phyloP scores from a whole-genome alignment of 164 flowering plant species.

The Nymphaea thermarum region DNA sequence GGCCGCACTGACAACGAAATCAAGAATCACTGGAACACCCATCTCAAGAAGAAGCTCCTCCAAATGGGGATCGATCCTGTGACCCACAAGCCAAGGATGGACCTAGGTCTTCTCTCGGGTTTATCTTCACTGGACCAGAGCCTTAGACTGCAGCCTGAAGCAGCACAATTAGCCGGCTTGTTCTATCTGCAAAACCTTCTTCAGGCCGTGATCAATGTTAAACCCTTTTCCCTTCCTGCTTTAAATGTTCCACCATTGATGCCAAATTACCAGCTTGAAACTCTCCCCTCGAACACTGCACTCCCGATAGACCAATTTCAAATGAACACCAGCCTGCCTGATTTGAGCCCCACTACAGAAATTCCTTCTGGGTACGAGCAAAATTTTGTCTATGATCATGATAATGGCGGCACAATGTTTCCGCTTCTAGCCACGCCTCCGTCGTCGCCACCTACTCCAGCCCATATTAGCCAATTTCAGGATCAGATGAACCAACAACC shows the following conservation, averaged over 20 bases:
- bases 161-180: slow-evolving; percentile 1
- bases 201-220: not conserved
- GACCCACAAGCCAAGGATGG: slow-evolving; percentile 4
- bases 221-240: not conserved
- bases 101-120: not conserved
- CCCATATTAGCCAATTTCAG: not conserved
- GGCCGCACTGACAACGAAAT: slow-evolving; percentile 7
- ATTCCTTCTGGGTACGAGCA: not conserved
- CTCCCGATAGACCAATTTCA: not conserved
- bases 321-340: not conserved
- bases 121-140: not conserved
- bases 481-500: not conserved
- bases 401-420: not conserved
- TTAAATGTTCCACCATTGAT: not conserved
- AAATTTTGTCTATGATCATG: not conserved
- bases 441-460: not conserved
- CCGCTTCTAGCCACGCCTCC: not conserved
- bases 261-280: not conserved
- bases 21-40: slow-evolving; percentile 9
- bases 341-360: not conserved
- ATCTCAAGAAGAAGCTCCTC: slow-evolving; percentile 8
- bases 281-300: not conserved
- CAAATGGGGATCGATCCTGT: slow-evolving; percentile 7
- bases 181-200: not conserved
- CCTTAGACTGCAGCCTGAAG: slow-evolving; percentile 3